Percentiles rank a stretch among this genome's conserved stretches.
These are phyloP conservation scores for Medicago arabica DNA, from an alignment of 306 rosid species.

Conservation along the genomic window DNA sequence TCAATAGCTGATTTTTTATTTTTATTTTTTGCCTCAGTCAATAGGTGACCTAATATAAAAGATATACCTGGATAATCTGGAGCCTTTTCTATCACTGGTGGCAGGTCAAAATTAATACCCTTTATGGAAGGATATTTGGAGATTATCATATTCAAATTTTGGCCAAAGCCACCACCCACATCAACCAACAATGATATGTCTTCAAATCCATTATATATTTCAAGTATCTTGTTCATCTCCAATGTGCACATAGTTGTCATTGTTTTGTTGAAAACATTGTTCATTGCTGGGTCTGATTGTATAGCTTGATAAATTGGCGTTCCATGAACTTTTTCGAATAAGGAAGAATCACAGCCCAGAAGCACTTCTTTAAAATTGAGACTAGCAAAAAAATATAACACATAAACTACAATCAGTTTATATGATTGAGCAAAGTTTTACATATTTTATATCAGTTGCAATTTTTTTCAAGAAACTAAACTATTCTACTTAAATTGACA, in stretches of 20 bases:
- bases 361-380: constrained; percentile 40
- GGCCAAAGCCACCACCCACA: constrained; percentile 43
- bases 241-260: constrained; percentile 21
- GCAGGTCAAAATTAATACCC: constrained; percentile 47
- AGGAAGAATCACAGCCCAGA: not conserved
- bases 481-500: no score
- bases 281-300: constrained; percentile 36
- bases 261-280: constrained; percentile 19
- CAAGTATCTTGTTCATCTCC: constrained; percentile 32
- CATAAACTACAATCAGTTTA: not conserved
- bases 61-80: constrained; percentile 27
- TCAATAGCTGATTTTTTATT: no score
- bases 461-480: no score
- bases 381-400: constrained; percentile 6
- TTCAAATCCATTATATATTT: constrained; percentile 47
- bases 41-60: no score
- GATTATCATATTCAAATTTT: constrained; percentile 34
- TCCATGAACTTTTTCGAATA: constrained; percentile 45
- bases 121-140: constrained; percentile 44
- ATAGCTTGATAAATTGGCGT: constrained; percentile 31
- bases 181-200: constrained; percentile 42
- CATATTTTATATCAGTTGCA: no score
- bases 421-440: no score
- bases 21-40: no score
- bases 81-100: constrained; percentile 42